Percentiles rank a stretch among this genome's conserved stretches.
phyloP scores from a whole-genome alignment of 768 basidiomycete species.

The Coprinopsis strossmayeri region DNA sequence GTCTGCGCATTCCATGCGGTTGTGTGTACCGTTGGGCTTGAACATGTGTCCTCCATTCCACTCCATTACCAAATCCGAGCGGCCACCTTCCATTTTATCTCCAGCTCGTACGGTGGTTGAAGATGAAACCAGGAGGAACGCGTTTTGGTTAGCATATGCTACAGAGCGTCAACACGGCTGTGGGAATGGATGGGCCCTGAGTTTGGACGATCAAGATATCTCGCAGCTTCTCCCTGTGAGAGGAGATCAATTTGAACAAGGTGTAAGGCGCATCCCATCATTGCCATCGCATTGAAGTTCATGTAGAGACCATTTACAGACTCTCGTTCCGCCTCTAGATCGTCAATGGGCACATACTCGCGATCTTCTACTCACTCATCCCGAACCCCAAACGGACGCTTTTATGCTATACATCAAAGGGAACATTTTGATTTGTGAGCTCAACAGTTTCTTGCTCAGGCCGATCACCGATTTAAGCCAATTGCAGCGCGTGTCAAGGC shows the following conservation, averaged over 20 bases:
- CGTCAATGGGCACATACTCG: constrained; percentile 64
- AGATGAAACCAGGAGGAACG: constrained; percentile 65
- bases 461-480: not conserved
- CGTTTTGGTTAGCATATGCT: constrained; percentile 69
- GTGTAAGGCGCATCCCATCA: constrained; percentile 33
- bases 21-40: constrained; percentile 60
- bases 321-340: constrained; percentile 40
- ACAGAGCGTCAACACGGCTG: constrained; percentile 61
- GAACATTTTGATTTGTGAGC: constrained; percentile 53
- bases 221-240: constrained; percentile 64
- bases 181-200: constrained; percentile 66
- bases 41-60: constrained; percentile 63
- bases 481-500: constrained; percentile 42
- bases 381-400: constrained; percentile 58
- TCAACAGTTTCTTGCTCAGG: not conserved
- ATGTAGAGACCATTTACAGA: constrained; percentile 22
- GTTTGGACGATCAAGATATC: constrained; percentile 68
- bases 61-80: constrained; percentile 51
- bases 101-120: constrained; percentile 58
- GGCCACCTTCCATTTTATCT: constrained; percentile 52
- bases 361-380: constrained; percentile 56
- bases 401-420: constrained; percentile 70
- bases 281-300: not conserved
- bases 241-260: constrained; percentile 52
- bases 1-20: constrained; percentile 50